Base-by-base conservation (phyloP, 371 early-diverging fungal genomes). In the Apophysomyces sp. region DNA sequence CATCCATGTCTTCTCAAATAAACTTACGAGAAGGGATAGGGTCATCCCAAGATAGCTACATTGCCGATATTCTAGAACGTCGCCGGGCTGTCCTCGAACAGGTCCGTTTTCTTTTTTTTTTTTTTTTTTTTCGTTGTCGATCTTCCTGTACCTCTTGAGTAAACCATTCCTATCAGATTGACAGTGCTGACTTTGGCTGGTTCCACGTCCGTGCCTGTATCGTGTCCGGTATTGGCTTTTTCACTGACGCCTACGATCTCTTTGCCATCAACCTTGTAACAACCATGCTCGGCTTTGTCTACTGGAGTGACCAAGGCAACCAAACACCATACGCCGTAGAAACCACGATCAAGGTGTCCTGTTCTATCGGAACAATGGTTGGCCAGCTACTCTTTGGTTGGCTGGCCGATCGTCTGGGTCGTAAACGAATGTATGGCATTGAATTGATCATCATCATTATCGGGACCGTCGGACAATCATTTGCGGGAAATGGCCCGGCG, bases 191-290 rank as follows among this genome's bases (percentile, higher is more conserved):
- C 44, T 82, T 82, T 66, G 82, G 82, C 61, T 91, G 92, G 92
- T 92, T 92, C 85, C 94, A 95, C 72, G 68, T 95, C 40, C 87
- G 91, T 40, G 89, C 96, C 44, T 89, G 91, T 78, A 71, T 94
- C 52, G 92, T 94, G 24, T 87, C 94, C 13, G 96, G 96, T 62
- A 80, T 89, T 49, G 94, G 96, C 55, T 94, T 93, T 82, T 92
- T 91, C 69, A 93, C 94, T 9, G 94, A 94, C 69, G 87, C 93
- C 21, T 93, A 94, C 70, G 94, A 96, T 84, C 85, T 92, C 44
- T 96, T 94, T 61, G 89, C 90, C 52, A 93, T 94, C 72, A 88
- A 88, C 60, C 70, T 93, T 60, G 91, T 89, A 34, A 83, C 93
- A 2, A 73, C 89, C 12, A 91, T 91, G 87, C 72, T 94, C 63